These are phyloP conservation scores for Jackrogersella multiformis DNA, from an alignment of 495 filamentous ascomycete genomes.

Conservation along the genomic window DNA sequence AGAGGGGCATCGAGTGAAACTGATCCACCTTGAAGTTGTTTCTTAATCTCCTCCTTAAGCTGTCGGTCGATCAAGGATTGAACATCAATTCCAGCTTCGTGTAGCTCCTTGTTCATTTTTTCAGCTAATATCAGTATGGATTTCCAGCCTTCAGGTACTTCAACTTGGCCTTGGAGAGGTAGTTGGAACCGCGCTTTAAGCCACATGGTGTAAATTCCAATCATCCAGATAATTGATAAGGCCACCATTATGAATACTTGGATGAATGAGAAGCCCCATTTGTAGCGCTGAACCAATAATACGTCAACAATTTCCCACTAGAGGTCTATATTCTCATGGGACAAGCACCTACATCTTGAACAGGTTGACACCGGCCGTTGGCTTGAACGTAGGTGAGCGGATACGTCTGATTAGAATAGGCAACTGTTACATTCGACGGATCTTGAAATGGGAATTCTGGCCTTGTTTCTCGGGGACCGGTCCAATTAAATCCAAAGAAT, in stretches of 20 bases:
- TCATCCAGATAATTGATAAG: constrained; percentile 15
- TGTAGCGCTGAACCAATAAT: neutral
- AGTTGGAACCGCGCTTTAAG: constrained; percentile 17
- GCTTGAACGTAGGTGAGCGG: neutral
- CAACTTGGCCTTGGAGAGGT: constrained; percentile 21
- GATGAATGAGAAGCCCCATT: constrained; percentile 33
- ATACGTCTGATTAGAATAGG: constrained; percentile 28
- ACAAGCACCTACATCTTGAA: constrained; percentile 12
- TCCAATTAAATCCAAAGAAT: neutral
- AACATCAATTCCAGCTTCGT: constrained; percentile 16
- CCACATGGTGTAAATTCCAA: constrained; percentile 24
- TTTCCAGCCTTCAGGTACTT: constrained; percentile 24
- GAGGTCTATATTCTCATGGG: neutral
- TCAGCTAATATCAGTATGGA: constrained; percentile 28
- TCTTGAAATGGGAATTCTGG: neutral
- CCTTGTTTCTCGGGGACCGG: neutral
- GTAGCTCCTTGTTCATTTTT: constrained; percentile 17
- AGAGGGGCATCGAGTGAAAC: constrained; percentile 8
- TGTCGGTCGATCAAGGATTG: constrained; percentile 18
- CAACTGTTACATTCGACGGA: neutral
- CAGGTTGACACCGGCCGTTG: constrained; percentile 25
- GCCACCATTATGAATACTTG: constrained; percentile 14
- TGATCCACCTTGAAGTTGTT: constrained; percentile 26
- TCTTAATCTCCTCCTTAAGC: constrained; percentile 24
- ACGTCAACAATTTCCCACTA: neutral